Percentiles rank a stretch among this genome's conserved stretches.
phyloP scores from a whole-genome alignment of 2,329 filamentous ascomycete genomes.

The Xylariomycetidae sp. region DNA sequence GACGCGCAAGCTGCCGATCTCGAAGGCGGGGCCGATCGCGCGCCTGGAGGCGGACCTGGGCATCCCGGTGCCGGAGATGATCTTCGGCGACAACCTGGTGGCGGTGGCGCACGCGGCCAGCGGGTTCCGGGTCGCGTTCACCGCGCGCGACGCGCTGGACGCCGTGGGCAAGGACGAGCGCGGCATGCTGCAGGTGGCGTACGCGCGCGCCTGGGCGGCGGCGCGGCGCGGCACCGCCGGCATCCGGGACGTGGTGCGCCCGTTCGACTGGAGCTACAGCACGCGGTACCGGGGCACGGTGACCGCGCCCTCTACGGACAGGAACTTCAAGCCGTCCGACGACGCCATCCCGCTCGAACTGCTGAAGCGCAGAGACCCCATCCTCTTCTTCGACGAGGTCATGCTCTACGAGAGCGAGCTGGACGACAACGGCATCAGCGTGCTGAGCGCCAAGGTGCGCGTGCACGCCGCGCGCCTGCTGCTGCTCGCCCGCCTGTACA shows the following conservation, averaged over 20 bases:
- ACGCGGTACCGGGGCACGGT: constrained; percentile 78
- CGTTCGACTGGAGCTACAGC: constrained; percentile 97
- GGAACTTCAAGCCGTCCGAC: constrained; percentile 22
- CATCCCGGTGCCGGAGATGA: constrained; percentile 96
- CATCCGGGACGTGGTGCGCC: constrained; percentile 90
- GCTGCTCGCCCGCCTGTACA: constrained; percentile 79
- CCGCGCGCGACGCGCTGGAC: constrained; percentile 81
- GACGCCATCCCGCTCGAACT: constrained; percentile 76
- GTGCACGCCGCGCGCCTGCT: constrained; percentile 89
- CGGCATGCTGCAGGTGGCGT: constrained; percentile 87
- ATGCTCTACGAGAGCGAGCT: constrained; percentile 96
- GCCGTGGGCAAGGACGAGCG: constrained; percentile 78
- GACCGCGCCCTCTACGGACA: constrained; percentile 17
- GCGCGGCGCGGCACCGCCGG: constrained; percentile 64
- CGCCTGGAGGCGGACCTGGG: constrained; percentile 70
- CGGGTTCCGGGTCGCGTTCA: constrained; percentile 77
- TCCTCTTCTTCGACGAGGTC: constrained; percentile 94
- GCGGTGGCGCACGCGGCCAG: constrained; percentile 64
- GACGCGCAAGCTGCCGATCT: constrained; percentile 87
- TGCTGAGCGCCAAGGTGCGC: constrained; percentile 83
- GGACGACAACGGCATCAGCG: constrained; percentile 91
- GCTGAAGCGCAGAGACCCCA: constrained; percentile 83
- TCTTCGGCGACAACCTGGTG: constrained; percentile 92
- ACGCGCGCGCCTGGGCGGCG: constrained; percentile 77
- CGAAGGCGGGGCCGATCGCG: constrained; percentile 86